Conservation (phyloP, 768 basidiomycete genomes). For the Russula griseocarnosa region DNA sequence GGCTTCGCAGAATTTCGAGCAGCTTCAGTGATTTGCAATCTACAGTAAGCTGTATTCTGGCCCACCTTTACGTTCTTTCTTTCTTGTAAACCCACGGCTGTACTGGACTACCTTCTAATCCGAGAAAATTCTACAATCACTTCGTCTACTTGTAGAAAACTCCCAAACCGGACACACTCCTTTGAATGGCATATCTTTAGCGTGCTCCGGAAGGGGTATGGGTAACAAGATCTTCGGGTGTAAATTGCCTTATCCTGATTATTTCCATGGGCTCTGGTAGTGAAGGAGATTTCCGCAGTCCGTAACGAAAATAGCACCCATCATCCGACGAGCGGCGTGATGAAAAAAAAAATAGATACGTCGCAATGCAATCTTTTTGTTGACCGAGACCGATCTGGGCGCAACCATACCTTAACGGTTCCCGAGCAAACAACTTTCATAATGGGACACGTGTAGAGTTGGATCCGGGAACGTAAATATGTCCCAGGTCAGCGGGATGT, state of each 20-base stretch:
- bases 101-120: background rate
- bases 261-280: background rate
- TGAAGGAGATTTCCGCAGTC: background rate
- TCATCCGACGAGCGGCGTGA: conserved; percentile 21
- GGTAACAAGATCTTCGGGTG: too few relatives aligned
- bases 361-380: conserved; percentile 12
- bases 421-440: conserved; percentile 13
- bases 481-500: conserved; percentile 14
- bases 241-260: background rate
- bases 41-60: background rate
- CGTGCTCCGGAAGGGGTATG: too few relatives aligned
- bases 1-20: background rate
- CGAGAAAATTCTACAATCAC: too few relatives aligned
- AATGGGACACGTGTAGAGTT: conserved; percentile 12
- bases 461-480: background rate
- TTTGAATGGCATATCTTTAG: too few relatives aligned
- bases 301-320: conserved; percentile 4
- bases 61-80: background rate
- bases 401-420: conserved; percentile 4
- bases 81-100: background rate
- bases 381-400: conserved; percentile 15
- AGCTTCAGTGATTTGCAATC: background rate
- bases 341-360: background rate
- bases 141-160: too few relatives aligned
- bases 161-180: too few relatives aligned